phyloP scores from a whole-genome alignment of 2,329 filamentous ascomycete species.

The Tolypocladium ophioglossoides region DNA sequence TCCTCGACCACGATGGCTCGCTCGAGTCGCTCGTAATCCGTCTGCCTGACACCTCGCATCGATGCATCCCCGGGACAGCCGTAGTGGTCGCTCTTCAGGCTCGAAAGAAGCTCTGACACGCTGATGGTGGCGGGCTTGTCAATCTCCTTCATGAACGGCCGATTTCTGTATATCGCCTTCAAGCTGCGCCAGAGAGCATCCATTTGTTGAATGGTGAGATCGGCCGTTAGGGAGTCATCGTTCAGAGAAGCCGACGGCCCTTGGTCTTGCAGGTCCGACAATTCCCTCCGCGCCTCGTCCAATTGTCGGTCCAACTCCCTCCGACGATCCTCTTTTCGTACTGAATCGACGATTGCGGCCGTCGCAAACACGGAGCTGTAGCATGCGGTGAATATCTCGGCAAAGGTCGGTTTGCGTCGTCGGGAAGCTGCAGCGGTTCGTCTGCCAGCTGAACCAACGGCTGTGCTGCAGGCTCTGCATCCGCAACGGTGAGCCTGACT shows the following conservation, averaged over 20 bases:
- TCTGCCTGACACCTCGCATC: constrained; percentile 10
- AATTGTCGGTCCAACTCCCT: constrained; percentile 52
- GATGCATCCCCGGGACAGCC: constrained; percentile 10
- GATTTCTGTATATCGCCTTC: constrained; percentile 18
- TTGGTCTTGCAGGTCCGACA: constrained; percentile 28
- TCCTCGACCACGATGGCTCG: constrained; percentile 18
- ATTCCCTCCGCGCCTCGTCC: constrained; percentile 38
- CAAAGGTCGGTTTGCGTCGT: constrained; percentile 36
- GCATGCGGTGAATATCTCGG: constrained; percentile 52
- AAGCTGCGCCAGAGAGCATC: constrained; percentile 18
- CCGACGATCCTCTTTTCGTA: constrained; percentile 44
- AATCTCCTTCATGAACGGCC: constrained; percentile 26
- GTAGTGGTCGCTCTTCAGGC: constrained; percentile 18
- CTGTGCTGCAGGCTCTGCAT: constrained; percentile 50
- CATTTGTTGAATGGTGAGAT: constrained; percentile 18
- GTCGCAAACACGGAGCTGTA: constrained; percentile 59
- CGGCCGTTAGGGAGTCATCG: constrained; percentile 2
- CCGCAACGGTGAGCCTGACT: constrained; percentile 52
- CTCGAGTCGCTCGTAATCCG: constrained; percentile 20
- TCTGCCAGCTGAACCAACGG: constrained; percentile 35
- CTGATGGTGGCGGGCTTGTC: constrained; percentile 17
- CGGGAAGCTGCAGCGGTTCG: constrained; percentile 38
- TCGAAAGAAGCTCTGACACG: constrained; percentile 15
- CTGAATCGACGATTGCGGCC: constrained; percentile 51
- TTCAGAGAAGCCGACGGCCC: constrained; percentile 9